Base-by-base conservation (phyloP, 345 rosid species). In the Nasturtium officinale region DNA sequence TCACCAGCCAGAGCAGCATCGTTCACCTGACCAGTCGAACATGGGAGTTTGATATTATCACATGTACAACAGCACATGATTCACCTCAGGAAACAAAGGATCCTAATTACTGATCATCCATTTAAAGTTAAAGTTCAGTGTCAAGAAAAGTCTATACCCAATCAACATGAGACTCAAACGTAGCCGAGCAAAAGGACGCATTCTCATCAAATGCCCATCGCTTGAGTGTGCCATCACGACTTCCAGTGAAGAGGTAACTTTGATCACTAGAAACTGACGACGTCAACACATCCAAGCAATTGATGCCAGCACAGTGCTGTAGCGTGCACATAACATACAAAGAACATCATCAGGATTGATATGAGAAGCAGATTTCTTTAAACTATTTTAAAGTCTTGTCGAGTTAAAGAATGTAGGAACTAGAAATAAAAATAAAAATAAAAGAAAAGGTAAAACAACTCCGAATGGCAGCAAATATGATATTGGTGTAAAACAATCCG, bases 151-250 rank as follows among this genome's bases (percentile, higher is more conserved):
- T 25, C 29, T 12, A 75, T 87, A 96, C 99, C 99, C 99, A 96
- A 83, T 96, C 99, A 62, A 92, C 97, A 82, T 96, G 99, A 16
- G 99, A 96, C 80, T 96, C 99, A 80, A 89, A 96, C 45, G 98
- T 96, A 56, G 99, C 97, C 23, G 97, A 87, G 81, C 96, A 89
- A 50, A 86, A 79, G 32, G 95, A 82, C 12, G 87, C 56, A 78
- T 85, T 87, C 51, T 87, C 95, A 7, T 79, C 85, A 77, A 96
- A 77, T 23, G 81, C 71, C 99, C 99, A 96, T 81, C 98, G 86
- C 89, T 92, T 96, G 78, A 96, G 79, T 6, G 92, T 96, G 53
- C 99, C 98, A 84, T 96, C 99, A 73, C 99, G 99, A 76, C 99
- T 96, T 71, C 99, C 99, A 9, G 98, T 90, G 81, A 86, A 96